These are phyloP conservation scores for Zalaria sp. DNA, from an alignment of 2,329 filamentous ascomycete genomes.

Conservation along the genomic window DNA sequence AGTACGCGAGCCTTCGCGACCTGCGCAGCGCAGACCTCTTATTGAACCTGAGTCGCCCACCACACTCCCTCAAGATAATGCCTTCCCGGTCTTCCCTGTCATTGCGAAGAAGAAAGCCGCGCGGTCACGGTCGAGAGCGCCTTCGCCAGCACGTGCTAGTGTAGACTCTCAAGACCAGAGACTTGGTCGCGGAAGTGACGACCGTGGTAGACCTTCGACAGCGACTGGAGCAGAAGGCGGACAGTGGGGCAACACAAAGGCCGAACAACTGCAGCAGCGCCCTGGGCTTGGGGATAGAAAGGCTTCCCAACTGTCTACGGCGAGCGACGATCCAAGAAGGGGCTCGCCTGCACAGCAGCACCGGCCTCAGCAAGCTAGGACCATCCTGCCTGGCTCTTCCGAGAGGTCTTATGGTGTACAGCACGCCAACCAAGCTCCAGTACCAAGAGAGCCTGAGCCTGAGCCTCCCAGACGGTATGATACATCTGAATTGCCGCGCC, in stretches of 20 bases:
- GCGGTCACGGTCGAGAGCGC: constrained; percentile 16
- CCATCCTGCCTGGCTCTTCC: too few species aligned
- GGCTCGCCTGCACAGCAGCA: too few species aligned
- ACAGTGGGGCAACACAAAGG: not conserved
- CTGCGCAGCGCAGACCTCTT: constrained; percentile 10
- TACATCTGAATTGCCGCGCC: too few species aligned
- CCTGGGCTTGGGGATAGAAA: too few species aligned
- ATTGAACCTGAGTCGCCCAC: constrained; percentile 13
- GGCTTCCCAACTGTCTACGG: too few species aligned
- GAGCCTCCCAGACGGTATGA: too few species aligned
- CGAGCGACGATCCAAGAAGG: too few species aligned
- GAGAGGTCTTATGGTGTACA: too few species aligned
- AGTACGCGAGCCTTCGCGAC: not conserved
- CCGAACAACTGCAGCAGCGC: too few species aligned
- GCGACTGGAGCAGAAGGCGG: not conserved
- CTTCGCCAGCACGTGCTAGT: not conserved
- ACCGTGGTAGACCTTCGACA: not conserved
- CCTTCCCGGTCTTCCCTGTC: constrained; percentile 32
- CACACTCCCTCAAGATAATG: constrained; percentile 26
- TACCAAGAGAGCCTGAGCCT: too few species aligned
- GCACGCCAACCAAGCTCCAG: too few species aligned
- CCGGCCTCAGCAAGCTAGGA: too few species aligned
- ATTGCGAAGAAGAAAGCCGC: constrained; percentile 13
- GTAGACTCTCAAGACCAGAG: not conserved
- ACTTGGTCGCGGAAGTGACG: not conserved